Conservation (phyloP, 768 basidiomycete genomes). For the Suillus luteus region DNA sequence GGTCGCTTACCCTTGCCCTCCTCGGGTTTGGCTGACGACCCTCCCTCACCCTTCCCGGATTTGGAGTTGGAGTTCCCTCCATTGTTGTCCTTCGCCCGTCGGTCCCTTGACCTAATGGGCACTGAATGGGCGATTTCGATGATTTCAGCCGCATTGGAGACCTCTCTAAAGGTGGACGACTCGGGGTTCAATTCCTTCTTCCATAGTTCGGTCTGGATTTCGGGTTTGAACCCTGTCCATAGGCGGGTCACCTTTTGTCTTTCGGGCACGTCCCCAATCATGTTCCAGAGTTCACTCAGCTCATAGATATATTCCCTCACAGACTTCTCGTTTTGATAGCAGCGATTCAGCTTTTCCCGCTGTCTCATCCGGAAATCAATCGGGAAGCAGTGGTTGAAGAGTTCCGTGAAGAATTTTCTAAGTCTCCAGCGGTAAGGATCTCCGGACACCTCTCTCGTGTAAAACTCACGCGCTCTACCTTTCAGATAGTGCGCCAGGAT, state of each 20-base stretch:
- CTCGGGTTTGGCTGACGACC: too few relatives aligned
- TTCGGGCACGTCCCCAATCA: constrained; percentile 33
- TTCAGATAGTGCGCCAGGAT: constrained; percentile 33
- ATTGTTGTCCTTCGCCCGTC: too few relatives aligned
- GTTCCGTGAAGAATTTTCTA: constrained; percentile 31
- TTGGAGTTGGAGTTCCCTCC: too few relatives aligned
- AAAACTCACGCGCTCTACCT: constrained; percentile 36
- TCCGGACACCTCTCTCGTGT: constrained; percentile 29
- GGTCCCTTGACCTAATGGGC: too few relatives aligned
- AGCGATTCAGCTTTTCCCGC: constrained; percentile 22
- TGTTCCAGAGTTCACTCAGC: constrained; percentile 35
- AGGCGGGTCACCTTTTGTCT: constrained; percentile 33
- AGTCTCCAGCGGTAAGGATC: constrained; percentile 31
- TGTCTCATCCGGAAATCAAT: constrained; percentile 25
- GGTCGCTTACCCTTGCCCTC: too few relatives aligned
- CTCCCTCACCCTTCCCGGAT: too few relatives aligned
- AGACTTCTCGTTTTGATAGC: constrained; percentile 27
- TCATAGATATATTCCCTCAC: constrained; percentile 38
- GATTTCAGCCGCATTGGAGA: constrained; percentile 30
- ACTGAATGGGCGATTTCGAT: constrained; percentile 34
- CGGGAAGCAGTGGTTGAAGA: constrained; percentile 43
- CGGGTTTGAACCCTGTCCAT: constrained; percentile 34
- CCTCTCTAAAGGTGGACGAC: constrained; percentile 23
- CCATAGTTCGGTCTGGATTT: constrained; percentile 34
- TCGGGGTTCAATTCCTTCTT: constrained; percentile 31